phyloP scores from a whole-genome alignment of 768 basidiomycete species.

The Suillus hirtellus region DNA sequence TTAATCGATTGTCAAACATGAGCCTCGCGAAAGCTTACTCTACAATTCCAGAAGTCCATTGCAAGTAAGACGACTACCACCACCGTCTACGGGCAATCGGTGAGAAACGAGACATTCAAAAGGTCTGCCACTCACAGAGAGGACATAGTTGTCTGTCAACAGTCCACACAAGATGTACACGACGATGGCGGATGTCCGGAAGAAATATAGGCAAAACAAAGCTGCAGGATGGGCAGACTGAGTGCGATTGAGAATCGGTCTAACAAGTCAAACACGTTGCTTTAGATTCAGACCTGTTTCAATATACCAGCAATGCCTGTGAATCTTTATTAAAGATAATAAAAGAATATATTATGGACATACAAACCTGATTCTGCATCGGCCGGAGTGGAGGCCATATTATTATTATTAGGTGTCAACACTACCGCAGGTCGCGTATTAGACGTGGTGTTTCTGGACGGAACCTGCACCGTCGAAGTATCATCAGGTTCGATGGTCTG shows the following conservation, averaged over 20 bases:
- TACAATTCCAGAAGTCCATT: conserved; percentile 98
- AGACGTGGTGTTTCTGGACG: conserved; percentile 30
- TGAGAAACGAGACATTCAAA: conserved; percentile 2
- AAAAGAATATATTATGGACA: neutral
- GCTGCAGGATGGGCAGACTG: conserved; percentile 81
- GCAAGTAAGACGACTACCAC: conserved; percentile 90
- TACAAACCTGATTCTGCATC: conserved; percentile 76
- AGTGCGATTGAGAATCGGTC: conserved; percentile 17
- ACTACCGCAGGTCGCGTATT: conserved; percentile 47
- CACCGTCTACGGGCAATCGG: conserved; percentile 59
- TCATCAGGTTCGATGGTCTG: conserved; percentile 91
- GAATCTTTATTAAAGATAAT: conserved; percentile 13
- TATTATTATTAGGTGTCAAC: conserved; percentile 51
- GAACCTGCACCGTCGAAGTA: conserved; percentile 32
- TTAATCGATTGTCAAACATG: conserved; percentile 3
- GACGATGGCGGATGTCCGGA: conserved; percentile 83
- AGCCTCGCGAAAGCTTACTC: conserved; percentile 48
- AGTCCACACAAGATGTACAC: conserved; percentile 94
- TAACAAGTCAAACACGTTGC: conserved; percentile 2
- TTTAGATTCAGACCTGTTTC: conserved; percentile 53
- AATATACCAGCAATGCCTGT: conserved; percentile 75
- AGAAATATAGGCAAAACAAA: conserved; percentile 87
- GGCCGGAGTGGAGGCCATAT: conserved; percentile 53
- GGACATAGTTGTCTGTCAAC: conserved; percentile 87
- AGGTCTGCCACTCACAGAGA: conserved; percentile 63